These are phyloP conservation scores for Hippophae gyantsensis DNA, from an alignment of 306 rosid genomes.

Conservation along the genomic window DNA sequence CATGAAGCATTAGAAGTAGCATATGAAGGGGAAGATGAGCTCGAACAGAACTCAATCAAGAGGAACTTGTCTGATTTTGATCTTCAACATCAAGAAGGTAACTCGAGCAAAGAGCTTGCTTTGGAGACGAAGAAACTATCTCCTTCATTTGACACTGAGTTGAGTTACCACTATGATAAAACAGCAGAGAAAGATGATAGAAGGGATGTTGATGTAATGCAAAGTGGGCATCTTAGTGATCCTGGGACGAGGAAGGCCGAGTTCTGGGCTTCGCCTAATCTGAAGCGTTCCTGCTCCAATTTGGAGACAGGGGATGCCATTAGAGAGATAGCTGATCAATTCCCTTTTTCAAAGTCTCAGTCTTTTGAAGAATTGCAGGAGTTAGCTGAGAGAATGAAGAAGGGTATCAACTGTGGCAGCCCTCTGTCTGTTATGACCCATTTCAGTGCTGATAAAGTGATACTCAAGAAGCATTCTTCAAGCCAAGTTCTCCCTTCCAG, in stretches of 20 bases:
- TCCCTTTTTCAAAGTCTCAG: conserved; percentile 26
- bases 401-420: conserved; percentile 36
- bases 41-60: conserved; percentile 30
- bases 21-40: conserved; percentile 57
- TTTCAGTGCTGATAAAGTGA: conserved; percentile 70
- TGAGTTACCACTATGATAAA: conserved; percentile 26
- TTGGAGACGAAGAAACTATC: conserved; percentile 16
- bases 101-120: conserved; percentile 22
- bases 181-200: conserved; percentile 16
- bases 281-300: conserved; percentile 68
- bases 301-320: conserved; percentile 42
- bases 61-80: conserved; percentile 35
- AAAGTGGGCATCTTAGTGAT: conserved; percentile 65
- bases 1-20: conserved; percentile 33
- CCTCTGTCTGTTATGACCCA: conserved; percentile 45
- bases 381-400: conserved; percentile 24
- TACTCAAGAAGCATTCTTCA: conserved; percentile 66
- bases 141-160: conserved; percentile 18
- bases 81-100: conserved; percentile 28
- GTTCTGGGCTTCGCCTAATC: conserved; percentile 47
- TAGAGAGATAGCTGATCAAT: conserved; percentile 26
- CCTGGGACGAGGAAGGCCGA: conserved; percentile 52
- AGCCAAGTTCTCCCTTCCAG: conserved; percentile 81
- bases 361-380: conserved; percentile 42
- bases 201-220: conserved; percentile 24